These are phyloP conservation scores for Coemansia asiatica DNA, from an alignment of 192 early-diverging fungal species.

Conservation along the genomic window DNA sequence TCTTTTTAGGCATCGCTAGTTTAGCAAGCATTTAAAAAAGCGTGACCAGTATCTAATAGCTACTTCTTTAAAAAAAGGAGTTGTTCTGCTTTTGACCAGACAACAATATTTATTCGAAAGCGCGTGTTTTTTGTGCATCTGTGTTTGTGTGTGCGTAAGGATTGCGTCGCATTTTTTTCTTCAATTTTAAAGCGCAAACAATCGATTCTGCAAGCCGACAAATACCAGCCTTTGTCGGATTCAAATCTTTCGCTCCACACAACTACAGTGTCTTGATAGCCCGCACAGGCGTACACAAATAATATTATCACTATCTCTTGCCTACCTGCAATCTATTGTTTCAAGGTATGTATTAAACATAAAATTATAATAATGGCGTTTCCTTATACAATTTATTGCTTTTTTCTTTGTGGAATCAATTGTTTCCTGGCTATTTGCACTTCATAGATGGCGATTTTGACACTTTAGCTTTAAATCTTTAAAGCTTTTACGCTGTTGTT, in stretches of 20 bases:
- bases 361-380: constrained; percentile 3
- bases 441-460: not conserved
- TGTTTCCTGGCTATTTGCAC: not conserved
- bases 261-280: not conserved
- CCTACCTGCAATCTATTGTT: not conserved
- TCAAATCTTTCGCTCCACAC: not conserved
- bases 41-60: not conserved
- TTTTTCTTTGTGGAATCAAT: not conserved
- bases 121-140: not conserved
- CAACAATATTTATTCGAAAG: not conserved
- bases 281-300: not conserved
- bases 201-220: not conserved
- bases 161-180: not conserved
- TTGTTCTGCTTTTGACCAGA: too few relatives aligned
- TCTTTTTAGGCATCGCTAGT: not conserved
- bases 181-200: not conserved
- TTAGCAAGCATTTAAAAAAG: not conserved
- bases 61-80: not conserved
- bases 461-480: not conserved
- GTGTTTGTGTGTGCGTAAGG: not conserved
- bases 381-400: not conserved
- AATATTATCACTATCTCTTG: not conserved
- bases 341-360: constrained; percentile 1
- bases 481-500: too few relatives aligned
- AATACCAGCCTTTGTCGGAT: not conserved